Evolutionary conservation across 2,329 filamentous ascomycete genomes (phyloP).

Genomic region (Cladosporium phlei): DNA sequence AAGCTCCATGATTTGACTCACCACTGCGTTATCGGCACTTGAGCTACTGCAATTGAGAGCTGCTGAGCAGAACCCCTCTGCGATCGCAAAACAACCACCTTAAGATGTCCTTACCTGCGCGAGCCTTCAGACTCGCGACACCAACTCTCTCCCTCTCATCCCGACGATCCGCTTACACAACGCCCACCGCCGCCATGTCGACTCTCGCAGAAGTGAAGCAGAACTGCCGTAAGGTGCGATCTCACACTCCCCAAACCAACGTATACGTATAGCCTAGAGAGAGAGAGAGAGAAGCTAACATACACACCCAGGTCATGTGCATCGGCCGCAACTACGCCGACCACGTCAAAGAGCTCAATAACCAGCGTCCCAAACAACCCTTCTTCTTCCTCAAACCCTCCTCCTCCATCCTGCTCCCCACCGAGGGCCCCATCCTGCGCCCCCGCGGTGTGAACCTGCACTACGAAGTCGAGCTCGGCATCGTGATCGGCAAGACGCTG

Average conservation of each 20-base stretch:
- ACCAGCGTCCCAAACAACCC: conserved; percentile 80
- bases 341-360: conserved; percentile 90
- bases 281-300: not conserved
- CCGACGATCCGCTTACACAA: no score
- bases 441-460: conserved; percentile 81
- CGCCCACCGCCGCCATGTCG: conserved; percentile 13
- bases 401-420: conserved; percentile 75
- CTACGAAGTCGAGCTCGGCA: conserved; percentile 89
- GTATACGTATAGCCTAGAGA: not conserved
- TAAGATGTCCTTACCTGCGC: no score
- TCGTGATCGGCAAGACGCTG: conserved; percentile 79
- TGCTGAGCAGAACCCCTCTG: no score
- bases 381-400: conserved; percentile 99
- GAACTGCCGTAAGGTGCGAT: conserved; percentile 45
- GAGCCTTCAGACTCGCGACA: no score
- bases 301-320: conserved; percentile 66
- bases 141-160: no score
- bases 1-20: no score
- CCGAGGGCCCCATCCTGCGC: conserved; percentile 71
- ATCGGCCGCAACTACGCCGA: conserved; percentile 97
- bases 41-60: no score
- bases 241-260: not conserved
- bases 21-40: no score
- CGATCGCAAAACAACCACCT: no score
- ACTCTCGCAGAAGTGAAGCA: conserved; percentile 31